Base-by-base conservation (phyloP, 805 yeast genomes). In the Saccharomycopsis fibuligera region DNA sequence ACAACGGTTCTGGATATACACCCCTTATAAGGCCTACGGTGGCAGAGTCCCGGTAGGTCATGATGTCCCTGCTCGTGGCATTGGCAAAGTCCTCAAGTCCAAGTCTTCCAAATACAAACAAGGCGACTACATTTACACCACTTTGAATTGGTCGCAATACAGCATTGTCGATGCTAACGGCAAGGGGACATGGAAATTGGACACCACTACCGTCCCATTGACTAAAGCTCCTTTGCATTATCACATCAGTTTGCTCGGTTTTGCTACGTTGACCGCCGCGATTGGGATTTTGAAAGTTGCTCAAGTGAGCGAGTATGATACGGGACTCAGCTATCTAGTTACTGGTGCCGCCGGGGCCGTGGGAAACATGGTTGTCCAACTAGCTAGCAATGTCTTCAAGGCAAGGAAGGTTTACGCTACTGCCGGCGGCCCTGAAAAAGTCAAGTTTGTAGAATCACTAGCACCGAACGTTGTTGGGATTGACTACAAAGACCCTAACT, bases 271-370 rank as follows among this genome's bases (percentile, higher is more conserved):
- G 8, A 33, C 37, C 5, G 37, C 37, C 14, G 37, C 37, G 9
- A 17, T 33, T 33, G 37, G 37, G n/a, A n/a, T 12, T 10, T 17
- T 33, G 9, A 17, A 33, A 12, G 37, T 33, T 16, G 17, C 9
- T 10, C 10, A 22, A 22, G n/a, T n/a, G n/a, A n/a, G 35, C n/a
- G 35, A 30, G 2, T 30, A 14, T 30, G 42, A 38, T 19, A 14
- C 42, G 8, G 66, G 62, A 25, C 78, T 79, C 57, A 66, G 70
- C 6, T 68, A 76, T 55, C 63, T 79, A 41, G 66, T 81, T 40
- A 74, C 81, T 21, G 86, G 85, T 49, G 87, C 87, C 12, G 74
- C 82, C 5, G 88, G 88, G 51, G 85, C 86, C n/a, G 81, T 82
- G 16, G 87, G 87, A 12, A 71, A 78, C 23, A 63, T 72, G 41